Base-by-base conservation (phyloP, 352 stramenopile species). In the Hyphochytrium catenoides region DNA sequence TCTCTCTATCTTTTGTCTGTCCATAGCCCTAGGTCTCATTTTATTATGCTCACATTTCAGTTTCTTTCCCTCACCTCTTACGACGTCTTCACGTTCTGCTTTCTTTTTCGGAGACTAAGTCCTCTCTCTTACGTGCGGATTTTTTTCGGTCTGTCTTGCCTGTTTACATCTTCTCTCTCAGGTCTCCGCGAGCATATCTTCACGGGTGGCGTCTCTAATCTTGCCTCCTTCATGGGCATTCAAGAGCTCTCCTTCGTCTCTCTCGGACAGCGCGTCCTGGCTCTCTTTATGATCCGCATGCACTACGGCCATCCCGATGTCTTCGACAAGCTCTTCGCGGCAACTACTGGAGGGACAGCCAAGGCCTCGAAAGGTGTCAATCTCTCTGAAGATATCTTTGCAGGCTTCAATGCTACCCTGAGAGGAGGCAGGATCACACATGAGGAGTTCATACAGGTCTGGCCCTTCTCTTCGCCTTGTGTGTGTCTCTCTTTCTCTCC, bases 361-460 rank as follows among this genome's bases (percentile, higher is more conserved):
- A 45, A 45, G 34, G 39, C 39, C 16, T 34, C 14, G 20, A 42
- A 43, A 27, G 39, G 39, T 26, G 34, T 45, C 34, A 44, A 45
- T 20, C 34, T 45, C 12, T 45, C 39, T 12, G 39, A 45, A 43
- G 39, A 45, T 43, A 45, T 45, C 18, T 45, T 45, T 43, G 31
- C 31, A 1, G 39, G 39, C 4, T 45, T 45, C 34, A 43, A 44
- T 15, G 27, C 21, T 15, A 33, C 17, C 26, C 34, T 45, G 17
- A 16, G 39, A n/a, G 39, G 39, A 4, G 39, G 39, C 8, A 34
- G 36, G 12, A 17, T 43, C 22, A 12, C 30, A 5, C 39, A 45
- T 12, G 15, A 32, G 7, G 39, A 45, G 22, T 43, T 34, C 11
- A 43, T 44, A 4, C 39, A 45, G 18, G 36, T n/a, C n/a, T n/a